These are phyloP conservation scores for Plectranthus barbatus DNA, from an alignment of 257 asterid species.

Conservation along the genomic window DNA sequence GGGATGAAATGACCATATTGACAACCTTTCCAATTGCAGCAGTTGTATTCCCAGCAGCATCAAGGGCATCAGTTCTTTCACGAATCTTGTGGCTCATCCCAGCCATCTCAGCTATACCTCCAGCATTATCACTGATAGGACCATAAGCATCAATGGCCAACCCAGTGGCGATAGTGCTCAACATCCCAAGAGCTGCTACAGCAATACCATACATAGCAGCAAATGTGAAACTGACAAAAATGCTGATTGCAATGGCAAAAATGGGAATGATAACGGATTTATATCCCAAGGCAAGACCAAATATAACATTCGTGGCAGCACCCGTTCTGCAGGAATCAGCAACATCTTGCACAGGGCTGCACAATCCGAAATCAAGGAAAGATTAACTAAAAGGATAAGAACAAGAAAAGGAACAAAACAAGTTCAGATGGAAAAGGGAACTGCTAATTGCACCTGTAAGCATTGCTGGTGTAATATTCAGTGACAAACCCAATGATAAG, in stretches of 20 bases:
- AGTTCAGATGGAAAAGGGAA: background rate
- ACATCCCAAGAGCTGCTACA: constrained; percentile 86
- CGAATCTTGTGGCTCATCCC: constrained; percentile 91
- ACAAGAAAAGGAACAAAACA: background rate
- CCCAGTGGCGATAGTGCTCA: constrained; percentile 93
- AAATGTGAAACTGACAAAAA: constrained; percentile 76
- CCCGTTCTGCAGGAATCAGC: constrained; percentile 98
- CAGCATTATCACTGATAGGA: constrained; percentile 95
- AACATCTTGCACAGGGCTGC: constrained; percentile 81
- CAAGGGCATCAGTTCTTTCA: constrained; percentile 93
- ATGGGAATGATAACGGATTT: constrained; percentile 90
- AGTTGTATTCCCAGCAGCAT: constrained; percentile 94
- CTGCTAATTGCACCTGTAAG: constrained; percentile 53
- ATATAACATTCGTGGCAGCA: constrained; percentile 88
- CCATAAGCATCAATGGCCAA: constrained; percentile 93
- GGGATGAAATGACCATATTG: background rate
- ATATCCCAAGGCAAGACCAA: constrained; percentile 93
- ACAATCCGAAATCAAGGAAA: background rate
- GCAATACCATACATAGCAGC: constrained; percentile 97
- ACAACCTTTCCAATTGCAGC: constrained; percentile 93
- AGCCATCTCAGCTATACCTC: constrained; percentile 97
- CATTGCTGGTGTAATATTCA: constrained; percentile 86
- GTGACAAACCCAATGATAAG: constrained; percentile 88
- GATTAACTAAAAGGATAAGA: background rate
- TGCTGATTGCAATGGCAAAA: constrained; percentile 73